Evolutionary conservation across 352 stramenopile genomes (phyloP).

Genomic region (Globisporangium nunn): DNA sequence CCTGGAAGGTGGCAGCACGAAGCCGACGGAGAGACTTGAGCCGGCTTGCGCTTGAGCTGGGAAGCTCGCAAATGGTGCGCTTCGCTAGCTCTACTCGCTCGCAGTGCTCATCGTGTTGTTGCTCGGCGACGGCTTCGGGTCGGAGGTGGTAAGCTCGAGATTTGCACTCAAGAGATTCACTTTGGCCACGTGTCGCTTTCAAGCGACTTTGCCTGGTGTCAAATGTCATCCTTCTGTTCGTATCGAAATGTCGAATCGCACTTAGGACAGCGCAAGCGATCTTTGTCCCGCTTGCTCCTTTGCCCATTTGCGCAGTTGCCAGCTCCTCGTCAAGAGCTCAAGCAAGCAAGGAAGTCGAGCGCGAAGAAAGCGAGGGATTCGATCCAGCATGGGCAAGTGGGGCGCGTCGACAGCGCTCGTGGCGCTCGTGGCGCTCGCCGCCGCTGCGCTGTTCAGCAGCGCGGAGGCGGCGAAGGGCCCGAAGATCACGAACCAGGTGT

Average conservation of each 20-base stretch:
- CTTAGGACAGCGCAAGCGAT: background rate
- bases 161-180: background rate
- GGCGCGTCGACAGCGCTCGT: slow-evolving; percentile 28
- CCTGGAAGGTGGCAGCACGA: too few relatives aligned
- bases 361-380: background rate
- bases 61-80: too few relatives aligned
- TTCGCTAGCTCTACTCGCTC: too few relatives aligned
- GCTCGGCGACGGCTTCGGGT: too few relatives aligned
- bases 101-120: too few relatives aligned
- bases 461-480: slow-evolving; percentile 35
- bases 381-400: slow-evolving; percentile 44
- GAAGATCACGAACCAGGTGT: slow-evolving; percentile 90
- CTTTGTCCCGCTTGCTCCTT: background rate
- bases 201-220: too few relatives aligned
- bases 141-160: too few relatives aligned
- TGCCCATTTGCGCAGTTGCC: slow-evolving; percentile 1
- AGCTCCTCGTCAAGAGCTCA: too few relatives aligned
- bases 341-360: background rate
- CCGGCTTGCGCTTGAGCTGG: too few relatives aligned
- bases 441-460: slow-evolving; percentile 6
- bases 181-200: background rate
- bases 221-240: background rate
- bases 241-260: background rate
- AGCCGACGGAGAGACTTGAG: too few relatives aligned
- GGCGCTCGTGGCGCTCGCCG: slow-evolving; percentile 27